phyloP scores from a whole-genome alignment of 2,329 filamentous ascomycete genomes.

The Fusarium subtropicale region DNA sequence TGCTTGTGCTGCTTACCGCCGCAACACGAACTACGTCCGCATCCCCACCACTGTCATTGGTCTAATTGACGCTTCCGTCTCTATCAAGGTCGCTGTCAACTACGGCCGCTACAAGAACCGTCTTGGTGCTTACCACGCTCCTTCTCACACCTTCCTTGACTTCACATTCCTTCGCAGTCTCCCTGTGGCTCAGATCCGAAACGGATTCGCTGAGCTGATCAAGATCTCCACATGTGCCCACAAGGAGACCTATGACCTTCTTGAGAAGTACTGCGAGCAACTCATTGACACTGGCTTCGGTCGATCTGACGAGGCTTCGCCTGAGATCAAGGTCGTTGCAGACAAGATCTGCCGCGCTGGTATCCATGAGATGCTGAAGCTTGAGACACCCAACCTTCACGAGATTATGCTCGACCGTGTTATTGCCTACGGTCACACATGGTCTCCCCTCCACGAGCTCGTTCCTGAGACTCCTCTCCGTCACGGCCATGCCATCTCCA shows the following conservation, averaged over 20 bases:
- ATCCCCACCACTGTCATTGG: conserved; percentile 81
- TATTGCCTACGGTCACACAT: conserved; percentile 81
- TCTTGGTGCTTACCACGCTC: conserved; percentile 78
- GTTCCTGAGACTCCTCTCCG: conserved; percentile 75
- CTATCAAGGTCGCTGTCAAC: conserved; percentile 83
- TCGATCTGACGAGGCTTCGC: conserved; percentile 65
- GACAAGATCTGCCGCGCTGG: conserved; percentile 76
- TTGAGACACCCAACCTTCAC: conserved; percentile 79
- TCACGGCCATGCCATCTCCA: conserved; percentile 79
- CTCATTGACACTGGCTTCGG: conserved; percentile 75
- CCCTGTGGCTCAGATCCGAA: conserved; percentile 74
- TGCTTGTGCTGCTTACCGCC: conserved; percentile 76
- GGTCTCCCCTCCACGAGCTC: conserved; percentile 79
- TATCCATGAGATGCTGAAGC: conserved; percentile 78
- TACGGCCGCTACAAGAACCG: conserved; percentile 82
- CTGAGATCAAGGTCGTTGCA: conserved; percentile 69
- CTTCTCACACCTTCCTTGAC: conserved; percentile 78
- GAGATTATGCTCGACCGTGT: conserved; percentile 79
- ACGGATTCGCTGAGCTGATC: conserved; percentile 80
- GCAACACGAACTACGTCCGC: conserved; percentile 79
- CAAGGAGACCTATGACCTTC: conserved; percentile 71
- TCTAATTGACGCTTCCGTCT: conserved; percentile 79
- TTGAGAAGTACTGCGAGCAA: conserved; percentile 76
- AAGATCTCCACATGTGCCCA: conserved; percentile 80
- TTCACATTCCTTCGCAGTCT: conserved; percentile 78